A percentile compares a stretch with the other conserved stretches of the same genome.
Conservation (phyloP, 148 eudicot species). For the Linanthus parryae region DNA sequence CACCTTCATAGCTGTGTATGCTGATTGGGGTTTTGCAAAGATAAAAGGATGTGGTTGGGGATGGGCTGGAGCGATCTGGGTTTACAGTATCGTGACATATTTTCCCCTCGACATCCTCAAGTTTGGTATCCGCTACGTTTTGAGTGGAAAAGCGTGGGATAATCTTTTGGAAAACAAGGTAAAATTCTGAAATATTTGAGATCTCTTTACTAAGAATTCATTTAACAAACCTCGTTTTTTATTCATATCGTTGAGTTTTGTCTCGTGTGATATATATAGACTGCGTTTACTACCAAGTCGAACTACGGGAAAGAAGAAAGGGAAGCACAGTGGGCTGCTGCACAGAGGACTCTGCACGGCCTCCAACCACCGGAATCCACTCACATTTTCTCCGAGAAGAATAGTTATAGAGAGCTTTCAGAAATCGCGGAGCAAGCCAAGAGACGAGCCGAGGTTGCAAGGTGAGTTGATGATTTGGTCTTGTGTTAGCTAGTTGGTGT, state of each 20-base stretch:
- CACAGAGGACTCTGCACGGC: constrained; percentile 75
- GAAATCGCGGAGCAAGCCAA: constrained; percentile 82
- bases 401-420: constrained; percentile 50
- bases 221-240: not conserved
- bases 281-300: constrained; percentile 68
- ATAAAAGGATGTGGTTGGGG: constrained; percentile 78
- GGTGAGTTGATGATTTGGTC: constrained; percentile 38
- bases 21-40: constrained; percentile 61
- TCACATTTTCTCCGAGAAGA: constrained; percentile 42
- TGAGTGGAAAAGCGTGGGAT: constrained; percentile 68
- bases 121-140: constrained; percentile 49
- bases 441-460: constrained; percentile 72
- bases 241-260: not conserved
- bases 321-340: constrained; percentile 79
- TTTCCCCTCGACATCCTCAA: constrained; percentile 66
- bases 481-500: no score
- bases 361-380: constrained; percentile 40
- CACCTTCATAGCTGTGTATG: constrained; percentile 66
- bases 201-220: not conserved
- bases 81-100: constrained; percentile 57
- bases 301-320: constrained; percentile 71
- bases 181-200: not conserved
- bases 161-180: constrained; percentile 65
- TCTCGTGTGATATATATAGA: constrained; percentile 23
- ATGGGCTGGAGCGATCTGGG: constrained; percentile 88